A percentile compares a stretch with the other conserved stretches of the same genome.
Conservation (phyloP, 1,139 yeast genomes). For the Geotrichum citri-aurantii region DNA sequence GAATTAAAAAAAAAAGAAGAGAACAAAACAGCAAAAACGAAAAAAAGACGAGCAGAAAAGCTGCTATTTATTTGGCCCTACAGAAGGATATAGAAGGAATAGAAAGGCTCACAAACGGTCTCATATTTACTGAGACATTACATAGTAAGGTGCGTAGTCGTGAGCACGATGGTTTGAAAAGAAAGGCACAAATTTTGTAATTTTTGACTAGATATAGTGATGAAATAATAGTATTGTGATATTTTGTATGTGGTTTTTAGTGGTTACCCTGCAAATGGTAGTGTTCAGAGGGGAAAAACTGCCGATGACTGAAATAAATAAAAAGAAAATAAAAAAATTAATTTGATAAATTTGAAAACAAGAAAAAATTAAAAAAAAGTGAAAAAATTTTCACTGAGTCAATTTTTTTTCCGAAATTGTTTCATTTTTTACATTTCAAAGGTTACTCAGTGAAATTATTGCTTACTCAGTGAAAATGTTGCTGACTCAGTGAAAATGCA, state of each 20-base stretch:
- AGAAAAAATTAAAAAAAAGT: not conserved
- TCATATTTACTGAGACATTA: not conserved
- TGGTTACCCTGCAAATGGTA: too few relatives aligned
- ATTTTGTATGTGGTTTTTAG: not conserved
- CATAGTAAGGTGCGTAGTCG: not conserved
- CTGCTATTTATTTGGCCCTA: not conserved
- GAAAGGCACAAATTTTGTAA: not conserved
- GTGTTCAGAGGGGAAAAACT: too few relatives aligned
- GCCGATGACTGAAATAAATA: too few relatives aligned
- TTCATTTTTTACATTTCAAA: not conserved
- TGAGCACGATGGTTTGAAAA: not conserved
- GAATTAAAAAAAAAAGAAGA: constrained; percentile 7
- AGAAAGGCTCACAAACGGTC: not conserved
- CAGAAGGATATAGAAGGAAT: not conserved
- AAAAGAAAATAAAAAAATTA: not conserved
- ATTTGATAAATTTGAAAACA: not conserved
- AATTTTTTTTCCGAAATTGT: not conserved
- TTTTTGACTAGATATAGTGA: not conserved
- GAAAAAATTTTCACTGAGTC: not conserved
- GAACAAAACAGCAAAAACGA: not conserved
- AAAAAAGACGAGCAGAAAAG: not conserved
- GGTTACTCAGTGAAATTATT: not conserved
- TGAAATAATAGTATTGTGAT: not conserved
- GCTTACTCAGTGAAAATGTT: not conserved
- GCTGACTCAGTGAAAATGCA: not conserved